A percentile compares a stretch with the other conserved stretches of the same genome.
phyloP scores from a whole-genome alignment of 2,329 filamentous ascomycete genomes.

The Alternaria sp. region DNA sequence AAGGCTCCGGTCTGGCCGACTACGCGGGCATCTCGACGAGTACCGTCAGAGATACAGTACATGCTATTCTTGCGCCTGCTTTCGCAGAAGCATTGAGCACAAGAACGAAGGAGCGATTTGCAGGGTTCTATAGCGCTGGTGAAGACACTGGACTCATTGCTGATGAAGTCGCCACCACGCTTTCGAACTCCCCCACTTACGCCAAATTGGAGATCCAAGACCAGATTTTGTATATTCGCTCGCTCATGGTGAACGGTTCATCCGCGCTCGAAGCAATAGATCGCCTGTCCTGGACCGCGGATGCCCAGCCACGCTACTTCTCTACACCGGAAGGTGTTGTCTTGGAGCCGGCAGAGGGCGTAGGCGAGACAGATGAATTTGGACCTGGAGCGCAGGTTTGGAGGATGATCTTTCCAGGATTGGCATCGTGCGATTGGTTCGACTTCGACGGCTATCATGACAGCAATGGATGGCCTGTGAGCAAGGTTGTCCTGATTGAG shows the following conservation, averaged over 20 bases:
- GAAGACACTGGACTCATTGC: constrained; percentile 26
- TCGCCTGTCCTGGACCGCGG: constrained; percentile 30
- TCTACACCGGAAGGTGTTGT: constrained; percentile 31
- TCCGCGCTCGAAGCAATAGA: constrained; percentile 39
- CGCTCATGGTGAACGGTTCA: constrained; percentile 35
- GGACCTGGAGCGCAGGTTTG: constrained; percentile 34
- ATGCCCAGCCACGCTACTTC: constrained; percentile 23
- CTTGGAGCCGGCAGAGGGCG: constrained; percentile 35
- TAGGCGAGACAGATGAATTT: constrained; percentile 29
- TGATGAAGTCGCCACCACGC: constrained; percentile 17
- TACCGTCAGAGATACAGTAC: constrained; percentile 19
- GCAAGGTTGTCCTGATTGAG: constrained; percentile 37
- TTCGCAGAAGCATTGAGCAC: constrained; percentile 29
- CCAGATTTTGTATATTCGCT: constrained; percentile 35
- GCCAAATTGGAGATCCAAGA: constrained; percentile 33
- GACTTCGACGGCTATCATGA: constrained; percentile 46
- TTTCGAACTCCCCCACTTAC: constrained; percentile 18
- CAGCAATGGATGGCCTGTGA: constrained; percentile 38
- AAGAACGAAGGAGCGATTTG: constrained; percentile 23
- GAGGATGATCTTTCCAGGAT: constrained; percentile 33
- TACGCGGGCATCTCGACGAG: constrained; percentile 28
- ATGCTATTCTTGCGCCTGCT: constrained; percentile 34
- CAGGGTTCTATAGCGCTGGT: constrained; percentile 28
- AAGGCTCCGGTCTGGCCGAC: constrained; percentile 18
- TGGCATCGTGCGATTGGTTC: constrained; percentile 39